Evolutionary conservation across 768 basidiomycete genomes (phyloP), one percentile per base, ranked within the genome.

Genomic region (Rhodotorula taiwanensis): DNA sequence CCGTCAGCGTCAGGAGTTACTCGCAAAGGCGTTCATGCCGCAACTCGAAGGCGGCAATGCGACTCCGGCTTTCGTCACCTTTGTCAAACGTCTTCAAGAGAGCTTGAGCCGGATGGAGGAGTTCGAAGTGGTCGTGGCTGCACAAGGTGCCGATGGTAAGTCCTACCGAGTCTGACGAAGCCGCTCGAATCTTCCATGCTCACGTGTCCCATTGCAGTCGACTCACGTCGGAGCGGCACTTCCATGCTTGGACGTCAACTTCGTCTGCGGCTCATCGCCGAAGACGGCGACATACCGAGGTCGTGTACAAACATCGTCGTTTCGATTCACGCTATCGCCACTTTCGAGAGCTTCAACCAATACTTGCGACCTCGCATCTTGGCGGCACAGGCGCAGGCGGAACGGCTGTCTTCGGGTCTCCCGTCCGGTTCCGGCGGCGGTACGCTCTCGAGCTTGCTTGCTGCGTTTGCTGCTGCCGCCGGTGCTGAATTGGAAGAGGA

Each of bases 261-360:
- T 49, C 86, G 92, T 15, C 83, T 98, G 18, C 86, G 89, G 27
- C 78, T 99, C 21, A 81, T 89, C n/a, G 90, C 92, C 1, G 86
- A 86, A 15, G 90, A 95, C 55, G 83, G 87, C 0, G 91, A 92
- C 69, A 82, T 94, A 27, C 94, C 95, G 23, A 84, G 86, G 58
- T 87, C 87, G 72, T 77, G 76, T 55, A 72, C 73, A 21, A 92
- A 89, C 70, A 88, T 98, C 72, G 89, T 91, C 43, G 89, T 98
- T 27, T 97, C 93, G 11, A 98, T 98, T 64, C 94, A 98, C 74
- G 94, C 93, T 10, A 95, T 98, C 66, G 94, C 95, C 2, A 97
- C 92, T 1, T 91, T 98, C 82, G 91, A 95, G 75, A 92, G 94
- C 2, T 81, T 98, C 34, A 89, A 95, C 72, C 93, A 95, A 75